Evolutionary conservation across 192 early-diverging fungal genomes (phyloP).

Genomic region (Spinellus fusiger): DNA sequence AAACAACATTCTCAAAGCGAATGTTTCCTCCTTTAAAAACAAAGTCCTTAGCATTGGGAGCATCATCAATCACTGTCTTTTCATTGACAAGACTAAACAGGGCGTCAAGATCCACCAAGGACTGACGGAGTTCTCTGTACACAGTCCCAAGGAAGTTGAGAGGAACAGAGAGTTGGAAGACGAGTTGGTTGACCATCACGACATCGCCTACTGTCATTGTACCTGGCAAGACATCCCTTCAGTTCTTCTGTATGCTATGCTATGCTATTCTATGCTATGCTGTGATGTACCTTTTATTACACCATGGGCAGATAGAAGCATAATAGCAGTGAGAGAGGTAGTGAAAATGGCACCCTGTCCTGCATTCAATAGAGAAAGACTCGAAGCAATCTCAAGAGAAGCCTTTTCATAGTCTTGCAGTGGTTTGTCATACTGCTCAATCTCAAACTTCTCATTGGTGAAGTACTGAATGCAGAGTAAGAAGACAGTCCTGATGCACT

Average conservation of each 20-base stretch:
- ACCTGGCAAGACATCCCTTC: slow-evolving; percentile 21
- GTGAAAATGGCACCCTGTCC: slow-evolving; percentile 95
- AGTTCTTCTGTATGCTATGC: not conserved
- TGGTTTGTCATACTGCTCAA: slow-evolving; percentile 81
- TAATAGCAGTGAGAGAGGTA: slow-evolving; percentile 87
- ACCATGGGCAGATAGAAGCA: slow-evolving; percentile 92
- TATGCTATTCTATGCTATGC: no score
- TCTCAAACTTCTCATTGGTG: slow-evolving; percentile 90
- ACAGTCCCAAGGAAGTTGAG: slow-evolving; percentile 97
- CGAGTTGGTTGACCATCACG: slow-evolving; percentile 97
- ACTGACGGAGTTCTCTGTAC: slow-evolving; percentile 94
- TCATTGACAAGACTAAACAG: slow-evolving; percentile 82
- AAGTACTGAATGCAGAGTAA: slow-evolving; percentile 49
- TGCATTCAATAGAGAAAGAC: slow-evolving; percentile 87
- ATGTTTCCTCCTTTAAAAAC: slow-evolving; percentile 69
- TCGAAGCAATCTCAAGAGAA: slow-evolving; percentile 86
- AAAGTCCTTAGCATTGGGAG: slow-evolving; percentile 49
- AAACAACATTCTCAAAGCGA: slow-evolving; percentile 79
- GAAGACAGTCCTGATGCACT: not conserved
- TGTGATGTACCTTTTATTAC: slow-evolving; percentile 51
- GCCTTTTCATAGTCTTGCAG: slow-evolving; percentile 89
- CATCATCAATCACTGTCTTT: slow-evolving; percentile 44
- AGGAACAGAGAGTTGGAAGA: slow-evolving; percentile 96
- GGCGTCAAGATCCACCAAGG: slow-evolving; percentile 94
- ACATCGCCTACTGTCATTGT: slow-evolving; percentile 93